Evolutionary conservation across 1,284 basidiomycete species (phyloP), one percentile per base, ranked within the genome.

Genomic region (Waitea zeae): DNA sequence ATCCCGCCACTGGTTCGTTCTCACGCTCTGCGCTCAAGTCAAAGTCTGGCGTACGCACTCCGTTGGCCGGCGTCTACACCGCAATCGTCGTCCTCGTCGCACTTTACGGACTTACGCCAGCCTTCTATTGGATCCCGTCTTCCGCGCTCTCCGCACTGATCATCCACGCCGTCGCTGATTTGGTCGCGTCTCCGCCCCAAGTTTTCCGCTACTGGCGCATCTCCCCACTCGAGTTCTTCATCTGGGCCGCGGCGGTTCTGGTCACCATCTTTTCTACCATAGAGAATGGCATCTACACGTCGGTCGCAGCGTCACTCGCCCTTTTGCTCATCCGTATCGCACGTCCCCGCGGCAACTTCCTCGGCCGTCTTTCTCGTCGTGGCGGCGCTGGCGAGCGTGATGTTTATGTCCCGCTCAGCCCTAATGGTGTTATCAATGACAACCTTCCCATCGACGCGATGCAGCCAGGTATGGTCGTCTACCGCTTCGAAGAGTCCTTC

Each of bases 1-100:
- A 96, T 55, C 90, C 93, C 5, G 88, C 92, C 0, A 98, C 95
- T 5, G 95, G 93, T 12, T 97, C 92, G 0, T 98, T 98, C 69
- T 96, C 90, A 27, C 87, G 93, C 24, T 88, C 90, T 3, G 93
- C 93, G 1, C 67, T 98, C 53, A 90, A 96, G 59, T 80, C 86
- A 36, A 95, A 95, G 59, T 92, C 87, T 0, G 93, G 93, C 39
- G 93, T 97, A 14, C 79, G 93, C 42, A 96, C 93, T 5, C 95
- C 93, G 4, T 62, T 82, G 12, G 90, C 86, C 5, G 93, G 95
- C 46, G 70, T 93, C 46, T 56, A 87, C 45, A 87, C 87, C 11
- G 82, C 84, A 35, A 54, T 96, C 34, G 76, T 92, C 31, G 90
- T 97, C 43, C 69, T 98, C 37, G 79, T 97, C 43, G 89, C 93